phyloP scores from a whole-genome alignment of 139 green algal genomes.

The Zygnema cylindricum region DNA sequence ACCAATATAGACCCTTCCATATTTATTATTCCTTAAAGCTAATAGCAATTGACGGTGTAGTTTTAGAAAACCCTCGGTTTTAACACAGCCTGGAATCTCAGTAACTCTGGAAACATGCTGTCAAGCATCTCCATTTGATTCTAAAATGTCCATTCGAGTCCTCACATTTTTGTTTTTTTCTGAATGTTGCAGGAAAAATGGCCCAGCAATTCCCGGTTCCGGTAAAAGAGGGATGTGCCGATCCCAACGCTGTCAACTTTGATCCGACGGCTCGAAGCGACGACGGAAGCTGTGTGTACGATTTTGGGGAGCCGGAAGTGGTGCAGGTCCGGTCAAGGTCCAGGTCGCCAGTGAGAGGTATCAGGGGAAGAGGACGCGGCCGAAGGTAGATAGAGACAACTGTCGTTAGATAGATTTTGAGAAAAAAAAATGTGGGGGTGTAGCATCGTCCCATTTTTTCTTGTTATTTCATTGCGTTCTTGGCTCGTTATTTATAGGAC shows the following conservation, averaged over 20 bases:
- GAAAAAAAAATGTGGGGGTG: too few species aligned
- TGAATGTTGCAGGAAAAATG: neutral
- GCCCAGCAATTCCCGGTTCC: conserved; percentile 26
- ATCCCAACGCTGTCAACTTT: conserved; percentile 48
- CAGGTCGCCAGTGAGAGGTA: neutral
- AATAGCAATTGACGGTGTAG: neutral
- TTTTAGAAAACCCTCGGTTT: neutral
- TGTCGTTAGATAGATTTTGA: neutral
- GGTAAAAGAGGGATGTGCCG: conserved; percentile 32
- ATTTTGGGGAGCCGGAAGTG: neutral
- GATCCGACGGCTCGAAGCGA: conserved; percentile 52
- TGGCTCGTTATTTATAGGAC: too few species aligned
- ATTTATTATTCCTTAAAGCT: neutral
- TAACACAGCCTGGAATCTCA: too few species aligned
- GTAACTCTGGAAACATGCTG: too few species aligned
- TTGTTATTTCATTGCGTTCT: too few species aligned
- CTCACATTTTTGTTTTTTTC: neutral
- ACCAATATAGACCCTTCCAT: neutral
- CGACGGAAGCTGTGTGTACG: conserved; percentile 50
- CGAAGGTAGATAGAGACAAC: too few species aligned
- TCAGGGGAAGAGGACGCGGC: neutral
- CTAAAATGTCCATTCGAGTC: neutral
- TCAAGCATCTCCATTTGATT: neutral
- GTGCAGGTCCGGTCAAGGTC: neutral
- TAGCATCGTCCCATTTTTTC: too few species aligned